These are phyloP conservation scores for Eutypella sp. DNA, from an alignment of 2,329 filamentous ascomycete genomes.

Conservation along the genomic window DNA sequence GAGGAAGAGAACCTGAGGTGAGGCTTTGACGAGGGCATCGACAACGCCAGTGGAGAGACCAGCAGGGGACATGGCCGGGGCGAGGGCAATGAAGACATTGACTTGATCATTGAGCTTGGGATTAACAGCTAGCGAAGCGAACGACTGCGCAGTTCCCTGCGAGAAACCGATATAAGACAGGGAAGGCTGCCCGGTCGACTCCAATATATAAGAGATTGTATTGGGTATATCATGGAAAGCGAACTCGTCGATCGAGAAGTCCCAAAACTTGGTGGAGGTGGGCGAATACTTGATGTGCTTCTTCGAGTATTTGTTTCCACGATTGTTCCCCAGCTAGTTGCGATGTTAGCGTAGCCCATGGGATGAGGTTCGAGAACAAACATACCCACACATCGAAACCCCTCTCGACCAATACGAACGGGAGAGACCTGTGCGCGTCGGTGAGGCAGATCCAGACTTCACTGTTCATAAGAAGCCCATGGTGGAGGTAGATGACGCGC, in stretches of 20 bases:
- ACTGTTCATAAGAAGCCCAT: constrained; percentile 96
- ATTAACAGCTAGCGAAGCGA: constrained; percentile 88
- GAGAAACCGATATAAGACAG: constrained; percentile 96
- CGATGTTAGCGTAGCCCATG: constrained; percentile 17
- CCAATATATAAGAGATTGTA: constrained; percentile 85
- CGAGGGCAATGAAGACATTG: constrained; percentile 92
- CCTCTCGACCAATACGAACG: constrained; percentile 81
- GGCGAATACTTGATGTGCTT: constrained; percentile 78
- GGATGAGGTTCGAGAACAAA: constrained; percentile 20
- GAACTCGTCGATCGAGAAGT: constrained; percentile 98
- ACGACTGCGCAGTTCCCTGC: constrained; percentile 94
- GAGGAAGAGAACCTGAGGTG: constrained; percentile 85
- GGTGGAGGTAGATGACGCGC: constrained; percentile 88
- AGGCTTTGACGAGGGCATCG: constrained; percentile 88
- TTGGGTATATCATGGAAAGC: constrained; percentile 97
- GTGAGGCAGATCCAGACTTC: constrained; percentile 97
- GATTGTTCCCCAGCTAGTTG: constrained; percentile 81
- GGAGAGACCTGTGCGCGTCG: constrained; percentile 77
- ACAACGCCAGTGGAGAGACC: constrained; percentile 87
- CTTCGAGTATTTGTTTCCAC: constrained; percentile 98
- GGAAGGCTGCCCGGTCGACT: constrained; percentile 74
- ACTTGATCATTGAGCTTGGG: constrained; percentile 88
- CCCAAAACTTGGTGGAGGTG: constrained; percentile 77
- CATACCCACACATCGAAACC: constrained; percentile 94
- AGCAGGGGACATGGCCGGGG: constrained; percentile 92